phyloP scores from a whole-genome alignment of 805 yeast genomes.

The Candida hispaniensis region DNA sequence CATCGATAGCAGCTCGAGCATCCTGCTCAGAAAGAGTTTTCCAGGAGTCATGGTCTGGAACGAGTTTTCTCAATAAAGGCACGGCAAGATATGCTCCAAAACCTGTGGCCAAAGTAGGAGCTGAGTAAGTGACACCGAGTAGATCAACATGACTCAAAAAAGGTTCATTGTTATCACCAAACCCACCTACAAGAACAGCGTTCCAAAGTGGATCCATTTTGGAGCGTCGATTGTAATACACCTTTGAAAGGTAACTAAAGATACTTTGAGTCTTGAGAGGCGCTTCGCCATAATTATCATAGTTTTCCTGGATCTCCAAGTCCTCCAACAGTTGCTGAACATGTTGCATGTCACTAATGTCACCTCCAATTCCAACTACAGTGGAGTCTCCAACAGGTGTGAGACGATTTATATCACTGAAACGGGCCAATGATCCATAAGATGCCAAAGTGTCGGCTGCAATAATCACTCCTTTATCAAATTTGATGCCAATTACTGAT shows the following conservation, averaged over 20 bases:
- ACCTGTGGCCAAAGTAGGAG: slow-evolving; percentile 90
- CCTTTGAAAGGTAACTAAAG: slow-evolving; percentile 74
- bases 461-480: slow-evolving; percentile 76
- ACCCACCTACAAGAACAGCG: slow-evolving; percentile 83
- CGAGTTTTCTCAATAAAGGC: slow-evolving; percentile 78
- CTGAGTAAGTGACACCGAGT: slow-evolving; percentile 79
- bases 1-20: slow-evolving; percentile 66
- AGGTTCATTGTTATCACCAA: slow-evolving; percentile 57
- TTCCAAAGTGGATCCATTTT: slow-evolving; percentile 98
- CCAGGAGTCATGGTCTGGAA: slow-evolving; percentile 69
- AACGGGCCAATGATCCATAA: slow-evolving; percentile 85
- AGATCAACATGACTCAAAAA: slow-evolving; percentile 80
- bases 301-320: slow-evolving; percentile 64
- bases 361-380: slow-evolving; percentile 90
- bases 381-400: slow-evolving; percentile 76
- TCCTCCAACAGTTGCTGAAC: slow-evolving; percentile 65
- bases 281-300: slow-evolving; percentile 59
- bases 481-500: slow-evolving; percentile 85
- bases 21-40: slow-evolving; percentile 56
- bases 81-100: slow-evolving; percentile 92
- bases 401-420: slow-evolving; percentile 75
- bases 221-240: slow-evolving; percentile 76
- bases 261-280: slow-evolving; percentile 70
- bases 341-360: slow-evolving; percentile 85
- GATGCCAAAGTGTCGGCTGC: slow-evolving; percentile 93